Conservation (phyloP, 352 stramenopile species). For the Globisporangium lucens region DNA sequence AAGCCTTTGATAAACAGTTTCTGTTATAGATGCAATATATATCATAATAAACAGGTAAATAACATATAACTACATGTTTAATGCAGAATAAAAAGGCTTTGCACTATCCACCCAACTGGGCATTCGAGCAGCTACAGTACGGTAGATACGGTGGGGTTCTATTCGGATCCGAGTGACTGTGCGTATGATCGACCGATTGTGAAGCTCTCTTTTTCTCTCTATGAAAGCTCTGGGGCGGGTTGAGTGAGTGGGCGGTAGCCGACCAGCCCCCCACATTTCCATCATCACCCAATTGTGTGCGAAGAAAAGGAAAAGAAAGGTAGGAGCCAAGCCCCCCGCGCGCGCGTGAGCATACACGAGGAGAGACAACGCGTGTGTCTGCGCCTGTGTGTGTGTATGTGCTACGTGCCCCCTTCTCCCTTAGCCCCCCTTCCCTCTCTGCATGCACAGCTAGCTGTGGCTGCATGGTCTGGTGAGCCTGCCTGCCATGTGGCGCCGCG, state of each 20-base stretch:
- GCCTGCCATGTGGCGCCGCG: slow-evolving; percentile 1
- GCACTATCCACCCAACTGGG: neutral
- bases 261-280: slow-evolving; percentile 1
- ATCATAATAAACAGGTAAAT: neutral
- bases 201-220: neutral
- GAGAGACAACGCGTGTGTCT: neutral
- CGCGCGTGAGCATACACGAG: neutral
- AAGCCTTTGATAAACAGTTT: neutral
- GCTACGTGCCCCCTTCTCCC: neutral
- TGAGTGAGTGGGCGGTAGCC: neutral
- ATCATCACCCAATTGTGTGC: slow-evolving; percentile 5
- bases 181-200: slow-evolving; percentile 5
- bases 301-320: slow-evolving; percentile 15
- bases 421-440: neutral
- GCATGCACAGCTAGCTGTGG: neutral
- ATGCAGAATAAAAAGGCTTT: neutral
- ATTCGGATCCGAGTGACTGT: slow-evolving; percentile 1
- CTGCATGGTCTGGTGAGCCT: neutral
- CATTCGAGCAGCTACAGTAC: neutral
- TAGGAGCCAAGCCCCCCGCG: neutral
- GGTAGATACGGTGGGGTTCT: neutral
- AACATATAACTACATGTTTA: neutral
- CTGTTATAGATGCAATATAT: neutral
- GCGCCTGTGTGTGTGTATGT: neutral
- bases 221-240: neutral